Percentiles rank a stretch among this genome's conserved stretches.
Conservation (phyloP, 257 asterid species). For the Nicotiana paniculata region DNA sequence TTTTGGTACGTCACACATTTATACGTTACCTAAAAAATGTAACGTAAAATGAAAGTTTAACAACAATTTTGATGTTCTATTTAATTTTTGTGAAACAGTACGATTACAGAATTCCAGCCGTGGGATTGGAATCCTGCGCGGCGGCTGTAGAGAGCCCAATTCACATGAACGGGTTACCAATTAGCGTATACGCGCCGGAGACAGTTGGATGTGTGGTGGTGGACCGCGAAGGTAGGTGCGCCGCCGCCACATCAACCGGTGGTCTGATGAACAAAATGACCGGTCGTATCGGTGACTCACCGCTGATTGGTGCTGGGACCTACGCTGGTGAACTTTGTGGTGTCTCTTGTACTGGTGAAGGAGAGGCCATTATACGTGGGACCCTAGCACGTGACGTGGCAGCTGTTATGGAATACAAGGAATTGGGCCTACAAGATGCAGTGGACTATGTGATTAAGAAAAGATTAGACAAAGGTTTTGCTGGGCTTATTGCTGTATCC, state of each 20-base stretch:
- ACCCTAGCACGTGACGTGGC: constrained; percentile 97
- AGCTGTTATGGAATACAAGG: constrained; percentile 91
- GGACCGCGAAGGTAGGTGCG: constrained; percentile 69
- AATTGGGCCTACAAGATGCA: constrained; percentile 66
- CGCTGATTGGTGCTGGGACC: constrained; percentile 87
- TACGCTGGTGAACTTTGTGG: constrained; percentile 72
- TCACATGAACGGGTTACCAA: constrained; percentile 82
- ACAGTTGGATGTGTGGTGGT: constrained; percentile 97
- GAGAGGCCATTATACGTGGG: constrained; percentile 93
- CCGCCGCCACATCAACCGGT: constrained; percentile 96
- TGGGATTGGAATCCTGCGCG: constrained; percentile 44
- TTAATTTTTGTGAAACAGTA: constrained; percentile 31
- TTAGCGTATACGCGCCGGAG: constrained; percentile 79
- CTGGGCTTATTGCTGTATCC: constrained; percentile 94
- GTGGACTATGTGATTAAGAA: constrained; percentile 63
- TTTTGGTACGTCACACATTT: constrained; percentile 35
- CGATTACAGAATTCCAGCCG: constrained; percentile 67
- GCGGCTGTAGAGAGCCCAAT: constrained; percentile 49
- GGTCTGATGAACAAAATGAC: constrained; percentile 88
- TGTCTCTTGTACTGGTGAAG: constrained; percentile 96
- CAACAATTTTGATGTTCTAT: neutral
- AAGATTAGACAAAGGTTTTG: constrained; percentile 68
- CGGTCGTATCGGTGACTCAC: constrained; percentile 93
- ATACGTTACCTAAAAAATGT: neutral
- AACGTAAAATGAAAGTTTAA: neutral